Base-by-base conservation (phyloP, 108 stramenopile genomes). In the Phaeodactylum tricornutum region DNA sequence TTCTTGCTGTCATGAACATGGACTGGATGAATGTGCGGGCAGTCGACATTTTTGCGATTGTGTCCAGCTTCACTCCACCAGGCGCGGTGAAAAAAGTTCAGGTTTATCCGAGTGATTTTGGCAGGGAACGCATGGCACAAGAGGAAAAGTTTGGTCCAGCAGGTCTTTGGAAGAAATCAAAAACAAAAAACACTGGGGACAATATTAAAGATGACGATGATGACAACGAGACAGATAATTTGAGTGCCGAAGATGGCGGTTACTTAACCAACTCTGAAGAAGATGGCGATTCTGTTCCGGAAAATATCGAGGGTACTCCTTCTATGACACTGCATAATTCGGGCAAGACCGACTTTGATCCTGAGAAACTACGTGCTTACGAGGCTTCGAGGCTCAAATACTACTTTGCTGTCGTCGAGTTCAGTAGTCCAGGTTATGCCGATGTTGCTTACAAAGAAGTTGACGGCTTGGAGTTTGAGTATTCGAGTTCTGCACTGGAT, bases 391-490 rank as follows among this genome's bases (percentile, higher is more conserved):
- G 92, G 46, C 65, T 98, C 5, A 77, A 82, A 64, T 98, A 98
- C 56, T 97, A 93, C 69, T 98, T 96, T 64, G 96, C 95, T 14
- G 67, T 97, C 29, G 87, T 80, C 2, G 79, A 89, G 34, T 96
- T 92, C 59, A 45, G 74, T 24, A 67, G 72, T 11, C 48, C 64
- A 20, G 61, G 66, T 14, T 66, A 85, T 31, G 92, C 98, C 32
- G 82, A 95, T 21, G 46, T 56, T 7, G 75, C 88, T 12, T 98
- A 98, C 61, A 54, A 71, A 28, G 79, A 83, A 50, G 79, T 95
- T 0, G 95, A 98, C 58, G 96, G 96, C 17, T 76, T 97, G 66
- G 98, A 98, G 57, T 80, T 96, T 55, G 98, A 95, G 50, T 79
- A 84, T 49, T 89, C 89, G 6, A 81, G 88, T 60, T 76, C 88